phyloP scores from a whole-genome alignment of 2,329 filamentous ascomycete genomes.

The Furcasterigmium sp. region DNA sequence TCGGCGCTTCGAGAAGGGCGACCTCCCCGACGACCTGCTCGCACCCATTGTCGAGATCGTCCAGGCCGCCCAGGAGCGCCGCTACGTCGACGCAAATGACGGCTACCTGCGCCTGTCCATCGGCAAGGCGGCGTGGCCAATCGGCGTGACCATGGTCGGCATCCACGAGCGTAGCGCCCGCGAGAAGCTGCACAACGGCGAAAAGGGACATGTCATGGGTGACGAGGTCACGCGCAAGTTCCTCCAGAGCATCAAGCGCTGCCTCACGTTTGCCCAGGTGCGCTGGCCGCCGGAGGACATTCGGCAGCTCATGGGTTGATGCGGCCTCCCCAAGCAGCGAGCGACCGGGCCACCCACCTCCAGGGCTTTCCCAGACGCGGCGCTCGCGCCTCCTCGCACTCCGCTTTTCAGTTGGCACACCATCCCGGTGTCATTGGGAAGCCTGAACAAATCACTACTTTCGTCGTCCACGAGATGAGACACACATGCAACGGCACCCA shows the following conservation, averaged over 20 bases:
- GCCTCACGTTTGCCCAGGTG: slow-evolving; percentile 92
- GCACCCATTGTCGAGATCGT: slow-evolving; percentile 88
- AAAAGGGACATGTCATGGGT: slow-evolving; percentile 92
- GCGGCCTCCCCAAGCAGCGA: too few relatives aligned
- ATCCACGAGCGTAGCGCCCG: slow-evolving; percentile 95
- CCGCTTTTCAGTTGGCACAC: too few relatives aligned
- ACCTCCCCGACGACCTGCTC: slow-evolving; percentile 73
- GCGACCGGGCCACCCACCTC: too few relatives aligned
- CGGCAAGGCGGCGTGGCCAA: slow-evolving; percentile 96
- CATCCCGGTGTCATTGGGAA: too few relatives aligned
- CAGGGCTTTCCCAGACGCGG: too few relatives aligned
- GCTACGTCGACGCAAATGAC: slow-evolving; percentile 95
- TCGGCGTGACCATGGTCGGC: slow-evolving; percentile 99
- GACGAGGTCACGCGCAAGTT: slow-evolving; percentile 95
- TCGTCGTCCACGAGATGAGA: too few relatives aligned
- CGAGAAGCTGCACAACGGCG: slow-evolving; percentile 87
- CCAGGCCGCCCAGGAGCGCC: slow-evolving; percentile 78
- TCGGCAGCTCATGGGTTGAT: slow-evolving; percentile 86
- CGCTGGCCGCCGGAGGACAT: slow-evolving; percentile 93
- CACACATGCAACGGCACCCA: too few relatives aligned
- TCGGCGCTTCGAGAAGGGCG: slow-evolving; percentile 76
- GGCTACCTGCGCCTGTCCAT: slow-evolving; percentile 91
- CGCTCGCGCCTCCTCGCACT: too few relatives aligned
- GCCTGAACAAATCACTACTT: too few relatives aligned
- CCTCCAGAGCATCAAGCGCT: slow-evolving; percentile 95